Base-by-base conservation (phyloP, 2,329 filamentous ascomycete species). In the Colletotrichum sublineola region DNA sequence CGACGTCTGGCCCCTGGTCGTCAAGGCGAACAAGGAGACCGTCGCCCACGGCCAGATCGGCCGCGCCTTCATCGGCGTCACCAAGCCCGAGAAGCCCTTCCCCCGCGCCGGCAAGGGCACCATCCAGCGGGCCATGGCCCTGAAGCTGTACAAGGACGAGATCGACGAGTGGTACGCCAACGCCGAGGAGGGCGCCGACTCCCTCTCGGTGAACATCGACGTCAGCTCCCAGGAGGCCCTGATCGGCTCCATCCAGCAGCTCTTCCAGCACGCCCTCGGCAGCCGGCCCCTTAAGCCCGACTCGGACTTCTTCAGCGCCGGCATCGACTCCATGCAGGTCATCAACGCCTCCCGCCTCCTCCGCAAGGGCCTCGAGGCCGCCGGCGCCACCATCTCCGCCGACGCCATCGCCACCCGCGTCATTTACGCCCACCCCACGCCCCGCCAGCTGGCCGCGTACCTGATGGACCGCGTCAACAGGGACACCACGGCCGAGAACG, bases 51-150 rank as follows among this genome's bases (percentile, higher is more conserved):
- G 84, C 1, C 84, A 82, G 50, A 84, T 88, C 29, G 79, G 77
- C 2, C 80, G 81, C 1, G 76, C 83, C 15, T 79, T 85, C 46
- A 76, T 87, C 38, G 74, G 75, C 0, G 33, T 88, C 9, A 77
- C 84, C 0, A 78, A 79, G 6, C 80, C 83, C 0, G 74, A 79
- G 8, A 85, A 83, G 74, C 85, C 85, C 0, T 85, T 88, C 66
- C 76, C 79, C 0, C 81, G 83, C 3, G 81, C 86, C 0, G 79
- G 81, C 0, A 88, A 88, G 75, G 85, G 85, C 1, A 85, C 84
- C 0, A 75, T 88, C 9, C 84, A 84, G 75, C 81, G 84, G 14
- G 75, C 78, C 1, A 73, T 68, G 5, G 82, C 84, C 0, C 50
- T 84, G 1, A 82, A 81, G 58, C 67, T 83, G 46, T 88, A 87